Base-by-base conservation (phyloP, 2,329 filamentous ascomycete genomes). In the Scopulariopsis brevicaulis region DNA sequence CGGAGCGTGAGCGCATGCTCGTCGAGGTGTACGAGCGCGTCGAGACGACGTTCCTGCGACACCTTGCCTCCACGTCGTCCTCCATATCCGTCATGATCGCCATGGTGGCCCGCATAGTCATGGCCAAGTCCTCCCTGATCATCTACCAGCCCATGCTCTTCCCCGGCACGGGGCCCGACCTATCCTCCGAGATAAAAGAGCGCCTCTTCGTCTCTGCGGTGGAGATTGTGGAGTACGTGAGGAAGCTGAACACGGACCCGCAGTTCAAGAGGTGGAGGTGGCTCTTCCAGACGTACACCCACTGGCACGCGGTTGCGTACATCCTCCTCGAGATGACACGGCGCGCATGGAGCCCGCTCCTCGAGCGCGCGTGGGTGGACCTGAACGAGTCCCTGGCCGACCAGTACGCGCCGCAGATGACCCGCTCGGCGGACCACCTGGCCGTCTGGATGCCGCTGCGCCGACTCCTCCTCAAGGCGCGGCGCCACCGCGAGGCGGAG, bases 71-170 rank as follows among this genome's bases (percentile, higher is more conserved):
- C 61, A 69, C 80, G 53, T 75, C 80, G 0, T 71, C 89, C 1
- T 84, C 84, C 61, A 89, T 86, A 84, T 84, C 84, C 61, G 89
- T 85, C 85, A 80, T 87, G 28, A 81, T 81, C 8, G 84, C 82
- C 4, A 87, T 86, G 32, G 77, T 89, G 25, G 79, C 83, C 3
- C 81, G 87, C 11, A 75, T 93, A 35, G 83, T 92, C 61, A 81
- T 91, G 71, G 84, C 85, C 56, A 93, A 91, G 70, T 83, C 91
- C 75, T 89, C 85, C 73, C 77, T 94, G 40, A 79, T 91, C 60
- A 79, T 90, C 2, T 88, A 93, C 65, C 85, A 93, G 63, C 87
- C 88, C 0, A 78, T 86, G 64, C 82, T 87, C 35, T 80, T 84
- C 56, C 77, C 78, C 37, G 79, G 83, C 28, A 76, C 78, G 11